Evolutionary conservation across 805 yeast species (phyloP).

Genomic region (Zygotorulaspora florentina): DNA sequence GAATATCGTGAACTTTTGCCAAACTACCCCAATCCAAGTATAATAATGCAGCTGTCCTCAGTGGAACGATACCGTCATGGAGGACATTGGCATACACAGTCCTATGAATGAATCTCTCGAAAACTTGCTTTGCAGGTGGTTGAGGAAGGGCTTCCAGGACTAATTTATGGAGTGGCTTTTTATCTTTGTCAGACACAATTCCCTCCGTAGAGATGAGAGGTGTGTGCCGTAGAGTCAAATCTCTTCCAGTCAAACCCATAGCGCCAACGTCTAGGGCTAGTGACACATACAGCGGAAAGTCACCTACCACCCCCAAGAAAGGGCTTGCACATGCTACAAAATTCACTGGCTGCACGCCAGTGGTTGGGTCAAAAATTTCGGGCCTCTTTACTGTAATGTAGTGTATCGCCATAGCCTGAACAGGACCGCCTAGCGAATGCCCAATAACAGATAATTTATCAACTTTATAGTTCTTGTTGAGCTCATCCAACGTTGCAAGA

Average conservation of each 20-base stretch:
- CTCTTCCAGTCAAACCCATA: constrained; percentile 91
- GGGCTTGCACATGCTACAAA: constrained; percentile 87
- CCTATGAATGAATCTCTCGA: constrained; percentile 61
- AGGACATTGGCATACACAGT: constrained; percentile 86
- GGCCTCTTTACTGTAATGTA: constrained; percentile 61
- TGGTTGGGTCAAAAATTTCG: constrained; percentile 49
- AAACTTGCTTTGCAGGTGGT: constrained; percentile 62
- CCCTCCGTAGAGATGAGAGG: constrained; percentile 31
- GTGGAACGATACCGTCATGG: constrained; percentile 94
- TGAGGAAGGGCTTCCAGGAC: constrained; percentile 71
- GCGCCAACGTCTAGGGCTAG: constrained; percentile 81
- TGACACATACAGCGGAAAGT: constrained; percentile 81
- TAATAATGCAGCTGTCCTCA: constrained; percentile 81
- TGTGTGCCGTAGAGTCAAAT: constrained; percentile 61
- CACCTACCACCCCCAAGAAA: constrained; percentile 78
- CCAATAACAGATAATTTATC: constrained; percentile 78
- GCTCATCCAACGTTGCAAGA: constrained; percentile 42
- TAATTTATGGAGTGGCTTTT: constrained; percentile 41
- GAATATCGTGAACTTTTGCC: constrained; percentile 43
- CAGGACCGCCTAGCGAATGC: constrained; percentile 91
- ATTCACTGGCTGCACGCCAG: constrained; percentile 61
- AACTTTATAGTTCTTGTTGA: constrained; percentile 42
- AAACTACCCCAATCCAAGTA: constrained; percentile 83
- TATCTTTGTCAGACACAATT: constrained; percentile 15
- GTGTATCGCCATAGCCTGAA: constrained; percentile 87